Base-by-base conservation (phyloP, 768 basidiomycete genomes). In the Roridomyces roridus region DNA sequence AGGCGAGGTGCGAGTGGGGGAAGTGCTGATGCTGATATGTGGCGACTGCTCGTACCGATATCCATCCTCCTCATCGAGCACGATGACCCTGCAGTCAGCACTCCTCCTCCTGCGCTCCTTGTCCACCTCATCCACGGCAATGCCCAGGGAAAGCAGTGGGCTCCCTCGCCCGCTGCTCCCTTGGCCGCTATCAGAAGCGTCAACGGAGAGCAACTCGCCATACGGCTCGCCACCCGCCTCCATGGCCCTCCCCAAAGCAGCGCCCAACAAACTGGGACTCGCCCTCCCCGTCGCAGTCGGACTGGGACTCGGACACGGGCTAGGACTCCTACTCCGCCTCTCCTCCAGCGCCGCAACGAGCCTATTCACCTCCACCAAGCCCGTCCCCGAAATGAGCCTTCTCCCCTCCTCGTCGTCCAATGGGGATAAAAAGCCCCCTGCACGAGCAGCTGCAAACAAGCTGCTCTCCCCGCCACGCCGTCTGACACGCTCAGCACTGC, bases 41-140 rank as follows among this genome's bases (percentile, higher is more conserved):
- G 35, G 56, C 23, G 46, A 54, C 18, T 26, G 51, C 45, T n/a
- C n/a, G n/a, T n/a, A n/a, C n/a, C n/a, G n/a, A 11, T 34, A 37
- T 20, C 11, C 39, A 8, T 48, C 41, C 37, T 50, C 37, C 17
- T 39, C 46, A 7, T 54, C 51, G 6, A 51, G 34, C 1, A 42
- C 18, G 6, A 55, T n/a, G 15, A 55, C 31, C 7, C 24, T 49
- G 20, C 31, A 20, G 17, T 29, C 50, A 11, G 1, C 46, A 36
- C 57, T 55, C 44, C 43, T 15, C 48, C 56, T 3, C 40, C 60
- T 17, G 15, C 51, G 41, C 52, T 55, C 60, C 51, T 62, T 62
- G 39, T 62, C 60, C 51, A 62, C 60, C 52, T 62, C 60, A 44
- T 62, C 60, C 42, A 62, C 60, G 29, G 60, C 60, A 23, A 62